Evolutionary conservation across 805 yeast species (phyloP).

Genomic region (Crinitomyces ghanaensis): DNA sequence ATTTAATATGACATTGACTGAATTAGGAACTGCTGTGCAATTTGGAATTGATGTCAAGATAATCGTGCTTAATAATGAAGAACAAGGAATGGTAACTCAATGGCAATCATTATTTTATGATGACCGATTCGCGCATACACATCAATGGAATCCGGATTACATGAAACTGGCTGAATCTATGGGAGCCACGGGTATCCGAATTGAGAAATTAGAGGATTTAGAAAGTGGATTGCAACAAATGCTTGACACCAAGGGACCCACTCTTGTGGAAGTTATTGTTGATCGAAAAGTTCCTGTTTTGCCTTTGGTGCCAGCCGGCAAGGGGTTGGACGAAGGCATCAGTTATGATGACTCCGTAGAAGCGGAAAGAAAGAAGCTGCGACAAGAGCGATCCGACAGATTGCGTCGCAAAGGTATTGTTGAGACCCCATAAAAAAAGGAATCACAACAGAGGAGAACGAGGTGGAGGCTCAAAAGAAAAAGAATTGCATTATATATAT

Average conservation of each 20-base stretch:
- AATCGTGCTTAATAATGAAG: slow-evolving; percentile 87
- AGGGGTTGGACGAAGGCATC: slow-evolving; percentile 86
- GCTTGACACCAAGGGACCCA: slow-evolving; percentile 69
- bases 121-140: slow-evolving; percentile 96
- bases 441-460: too few species aligned
- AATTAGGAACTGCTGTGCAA: slow-evolving; percentile 89
- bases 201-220: slow-evolving; percentile 57
- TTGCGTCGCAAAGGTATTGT: too few species aligned
- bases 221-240: slow-evolving; percentile 50
- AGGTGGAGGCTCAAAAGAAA: too few species aligned
- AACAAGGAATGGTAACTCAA: slow-evolving; percentile 99
- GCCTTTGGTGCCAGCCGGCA: slow-evolving; percentile 97
- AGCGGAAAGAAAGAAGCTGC: slow-evolving; percentile 20
- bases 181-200: slow-evolving; percentile 78
- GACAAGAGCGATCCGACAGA: slow-evolving; percentile 23
- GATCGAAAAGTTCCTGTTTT: slow-evolving; percentile 90
- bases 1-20: slow-evolving; percentile 95
- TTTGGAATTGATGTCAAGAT: slow-evolving; percentile 85
- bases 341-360: slow-evolving; percentile 62
- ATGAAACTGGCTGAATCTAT: slow-evolving; percentile 87
- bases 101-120: slow-evolving; percentile 98
- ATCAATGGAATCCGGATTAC: slow-evolving; percentile 90
- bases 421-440: slow-evolving; percentile 5
- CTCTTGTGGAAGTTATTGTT: slow-evolving; percentile 78
- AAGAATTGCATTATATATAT: too few species aligned